Conservation (phyloP, 192 early-diverging fungal genomes). For the Backusella circina region DNA sequence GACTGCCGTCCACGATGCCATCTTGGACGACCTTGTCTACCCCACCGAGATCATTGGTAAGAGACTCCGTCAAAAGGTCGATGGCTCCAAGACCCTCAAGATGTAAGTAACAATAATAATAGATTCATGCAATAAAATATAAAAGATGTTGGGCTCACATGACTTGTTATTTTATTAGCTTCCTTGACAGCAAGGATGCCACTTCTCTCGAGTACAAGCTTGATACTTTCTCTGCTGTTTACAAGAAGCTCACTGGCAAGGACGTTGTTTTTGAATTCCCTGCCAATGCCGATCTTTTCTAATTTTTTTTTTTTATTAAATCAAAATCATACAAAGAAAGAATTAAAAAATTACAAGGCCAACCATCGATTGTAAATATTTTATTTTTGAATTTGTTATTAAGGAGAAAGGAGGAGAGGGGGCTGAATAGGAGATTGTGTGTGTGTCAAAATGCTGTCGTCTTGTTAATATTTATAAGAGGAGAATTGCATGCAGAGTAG, state of each 20-base stretch:
- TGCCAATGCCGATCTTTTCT: slow-evolving; percentile 35
- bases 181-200: slow-evolving; percentile 97
- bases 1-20: slow-evolving; percentile 93
- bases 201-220: slow-evolving; percentile 99
- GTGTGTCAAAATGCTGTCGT: not conserved
- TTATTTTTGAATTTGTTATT: not conserved
- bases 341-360: slow-evolving; percentile 2
- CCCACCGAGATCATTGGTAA: slow-evolving; percentile 99
- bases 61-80: slow-evolving; percentile 94
- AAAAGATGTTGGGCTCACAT: not conserved
- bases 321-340: too few species aligned
- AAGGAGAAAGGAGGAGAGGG: not conserved
- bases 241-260: slow-evolving; percentile 96
- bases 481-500: not conserved
- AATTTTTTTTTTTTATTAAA: not conserved
- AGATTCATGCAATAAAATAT: too few species aligned
- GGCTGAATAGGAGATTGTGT: not conserved
- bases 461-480: not conserved
- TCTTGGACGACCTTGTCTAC: slow-evolving; percentile 97
- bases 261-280: slow-evolving; percentile 98
- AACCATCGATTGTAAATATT: slow-evolving; percentile 4
- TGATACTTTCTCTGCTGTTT: slow-evolving; percentile 93
- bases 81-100: slow-evolving; percentile 93
- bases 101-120: slow-evolving; percentile 41
- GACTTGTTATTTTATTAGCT: not conserved